Base-by-base conservation (phyloP, 768 basidiomycete genomes). In the Auricularia cornea region DNA sequence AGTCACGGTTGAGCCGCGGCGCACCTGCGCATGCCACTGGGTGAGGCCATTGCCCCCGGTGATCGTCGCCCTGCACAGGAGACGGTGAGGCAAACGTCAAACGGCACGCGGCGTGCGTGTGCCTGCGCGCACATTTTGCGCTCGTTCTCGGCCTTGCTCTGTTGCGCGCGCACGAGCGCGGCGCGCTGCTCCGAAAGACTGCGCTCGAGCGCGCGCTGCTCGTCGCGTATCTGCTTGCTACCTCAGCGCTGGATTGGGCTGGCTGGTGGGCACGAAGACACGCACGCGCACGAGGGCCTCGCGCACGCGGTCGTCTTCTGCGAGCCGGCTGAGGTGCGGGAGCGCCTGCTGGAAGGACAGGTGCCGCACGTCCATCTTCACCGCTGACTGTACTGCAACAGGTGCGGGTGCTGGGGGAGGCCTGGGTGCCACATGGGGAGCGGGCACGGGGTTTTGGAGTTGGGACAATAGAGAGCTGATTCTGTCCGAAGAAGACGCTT, bases 301-400 rank as follows among this genome's bases (percentile, higher is more conserved):
- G 40, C 86, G 72, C 63, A 90, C 83, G 8, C 64, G 67, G 20
- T 80, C 76, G 69, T 87, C 80, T 59, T 81, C 79, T 41, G 83
- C 79, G 3, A 92, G 79, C 61, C 77, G 76, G 10, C 84, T 84
- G n/a, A 93, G 70, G 62, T 80, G 75, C 3, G 88, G 84, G 30
- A 93, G 77, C 0, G 89, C 81, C 67, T 92, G 86, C 66, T 86
- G 87, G 71, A 89, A 92, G 31, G 85, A 80, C 64, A 81, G 74
- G 28, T 72, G 72, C 61, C 78, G 81, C 59, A 81, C 65, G 66
- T 86, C 81, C 51, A 78, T 67, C 29, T 59, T 64, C 41, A 56
- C 61, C n/a, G 60, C 28, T 28, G 51, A 57, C 3, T 28, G 48
- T 11, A n/a, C 40, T 10, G 44, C 0, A 29, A 32, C n/a, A 32